phyloP scores from a whole-genome alignment of 768 basidiomycete species.

The Hericium rajendrae region DNA sequence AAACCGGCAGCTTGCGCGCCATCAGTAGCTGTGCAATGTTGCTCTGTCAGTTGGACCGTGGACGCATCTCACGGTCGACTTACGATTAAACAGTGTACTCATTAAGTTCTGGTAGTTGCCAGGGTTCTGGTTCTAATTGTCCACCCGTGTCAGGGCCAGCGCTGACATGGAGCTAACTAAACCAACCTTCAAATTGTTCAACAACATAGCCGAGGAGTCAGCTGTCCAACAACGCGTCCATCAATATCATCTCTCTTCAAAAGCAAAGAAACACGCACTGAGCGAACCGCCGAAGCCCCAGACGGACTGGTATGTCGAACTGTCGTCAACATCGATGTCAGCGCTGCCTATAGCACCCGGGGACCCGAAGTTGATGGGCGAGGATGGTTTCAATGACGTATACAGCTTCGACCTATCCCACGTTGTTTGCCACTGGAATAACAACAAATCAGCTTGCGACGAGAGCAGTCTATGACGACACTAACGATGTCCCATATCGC shows the following conservation, averaged over 20 bases:
- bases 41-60: background rate
- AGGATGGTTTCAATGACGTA: conserved; percentile 5
- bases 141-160: background rate
- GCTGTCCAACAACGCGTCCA: conserved; percentile 5
- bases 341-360: conserved; percentile 16
- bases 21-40: conserved; percentile 16
- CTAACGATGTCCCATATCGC: conserved; percentile 4
- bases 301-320: conserved; percentile 14
- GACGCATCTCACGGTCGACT: background rate
- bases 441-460: background rate
- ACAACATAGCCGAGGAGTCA: conserved; percentile 19
- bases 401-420: conserved; percentile 17
- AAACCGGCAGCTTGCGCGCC: conserved; percentile 22
- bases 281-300: conserved; percentile 19
- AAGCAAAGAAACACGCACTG: conserved; percentile 9
- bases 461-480: background rate
- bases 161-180: background rate
- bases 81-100: conserved; percentile 22
- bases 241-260: background rate
- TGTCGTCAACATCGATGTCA: conserved; percentile 15
- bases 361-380: conserved; percentile 16
- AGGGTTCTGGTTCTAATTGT: conserved; percentile 16
- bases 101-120: conserved; percentile 21
- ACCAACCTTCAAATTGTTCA: conserved; percentile 19
- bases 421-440: conserved; percentile 13